Conservation (phyloP, 768 basidiomycete species). For the Naematelia encephala region DNA sequence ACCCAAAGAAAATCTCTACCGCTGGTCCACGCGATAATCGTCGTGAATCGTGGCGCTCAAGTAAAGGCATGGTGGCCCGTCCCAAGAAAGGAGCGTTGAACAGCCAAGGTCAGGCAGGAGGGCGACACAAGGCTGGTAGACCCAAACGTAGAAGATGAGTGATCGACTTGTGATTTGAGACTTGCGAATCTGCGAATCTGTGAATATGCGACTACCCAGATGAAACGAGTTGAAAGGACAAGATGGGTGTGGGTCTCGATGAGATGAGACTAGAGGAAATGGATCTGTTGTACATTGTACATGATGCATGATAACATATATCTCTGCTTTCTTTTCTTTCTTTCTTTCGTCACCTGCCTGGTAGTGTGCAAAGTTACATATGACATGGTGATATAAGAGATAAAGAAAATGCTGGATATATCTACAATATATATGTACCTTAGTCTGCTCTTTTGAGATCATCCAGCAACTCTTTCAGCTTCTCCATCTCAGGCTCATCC, state of each 20-base stretch:
- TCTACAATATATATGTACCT: too few relatives aligned
- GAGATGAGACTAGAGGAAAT: background rate
- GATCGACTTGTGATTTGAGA: background rate
- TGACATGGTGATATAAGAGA: too few relatives aligned
- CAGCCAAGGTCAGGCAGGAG: slow-evolving; percentile 23
- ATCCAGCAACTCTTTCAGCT: slow-evolving; percentile 64
- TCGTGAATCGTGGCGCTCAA: slow-evolving; percentile 74
- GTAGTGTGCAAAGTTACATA: too few relatives aligned
- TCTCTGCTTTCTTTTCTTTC: too few relatives aligned
- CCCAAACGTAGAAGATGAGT: slow-evolving; percentile 30
- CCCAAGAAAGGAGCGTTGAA: slow-evolving; percentile 39
- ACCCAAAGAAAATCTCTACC: slow-evolving; percentile 62
- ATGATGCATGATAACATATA: background rate
- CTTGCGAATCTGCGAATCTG: too few relatives aligned
- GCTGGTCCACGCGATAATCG: slow-evolving; percentile 74
- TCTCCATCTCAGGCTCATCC: slow-evolving; percentile 80
- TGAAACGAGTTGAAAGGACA: too few relatives aligned
- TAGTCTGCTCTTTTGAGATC: slow-evolving; percentile 56
- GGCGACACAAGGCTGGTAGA: slow-evolving; percentile 31
- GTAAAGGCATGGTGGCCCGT: slow-evolving; percentile 61
- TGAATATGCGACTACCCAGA: too few relatives aligned
- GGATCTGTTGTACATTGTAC: background rate
- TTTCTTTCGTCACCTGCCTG: too few relatives aligned
- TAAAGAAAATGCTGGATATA: too few relatives aligned
- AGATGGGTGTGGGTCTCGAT: too few relatives aligned